phyloP scores from a whole-genome alignment of 768 basidiomycete genomes.

The Coprinopsis marcescibilis region DNA sequence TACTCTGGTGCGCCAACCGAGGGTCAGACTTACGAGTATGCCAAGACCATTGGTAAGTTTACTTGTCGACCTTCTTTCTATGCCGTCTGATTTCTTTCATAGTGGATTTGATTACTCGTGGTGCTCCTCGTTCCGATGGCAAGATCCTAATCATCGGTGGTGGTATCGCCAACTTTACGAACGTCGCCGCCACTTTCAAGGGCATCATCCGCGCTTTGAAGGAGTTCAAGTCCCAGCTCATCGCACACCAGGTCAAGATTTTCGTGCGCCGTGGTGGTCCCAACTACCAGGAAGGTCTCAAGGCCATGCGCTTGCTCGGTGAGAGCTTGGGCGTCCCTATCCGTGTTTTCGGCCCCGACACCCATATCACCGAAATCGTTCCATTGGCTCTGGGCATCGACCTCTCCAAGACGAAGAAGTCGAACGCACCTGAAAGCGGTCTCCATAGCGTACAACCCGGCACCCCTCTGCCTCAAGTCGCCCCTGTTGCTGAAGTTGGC shows the following conservation, averaged over 20 bases:
- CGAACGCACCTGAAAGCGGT: conserved; percentile 21
- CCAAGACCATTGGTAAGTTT: conserved; percentile 88
- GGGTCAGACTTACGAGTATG: conserved; percentile 98
- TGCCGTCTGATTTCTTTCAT: conserved; percentile 6
- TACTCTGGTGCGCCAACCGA: conserved; percentile 98
- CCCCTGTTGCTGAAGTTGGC: conserved; percentile 32
- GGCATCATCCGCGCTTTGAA: conserved; percentile 97
- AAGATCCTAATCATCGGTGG: conserved; percentile 99
- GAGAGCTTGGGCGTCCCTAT: conserved; percentile 98
- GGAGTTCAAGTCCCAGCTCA: conserved; percentile 83
- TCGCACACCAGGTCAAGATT: conserved; percentile 83
- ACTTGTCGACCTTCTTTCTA: neutral
- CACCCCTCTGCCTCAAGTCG: conserved; percentile 31
- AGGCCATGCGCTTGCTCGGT: conserved; percentile 96
- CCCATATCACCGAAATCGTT: conserved; percentile 97
- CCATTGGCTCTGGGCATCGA: conserved; percentile 94
- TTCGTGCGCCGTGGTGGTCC: conserved; percentile 98
- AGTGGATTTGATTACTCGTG: conserved; percentile 94
- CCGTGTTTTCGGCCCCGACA: conserved; percentile 95
- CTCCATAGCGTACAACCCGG: conserved; percentile 31
- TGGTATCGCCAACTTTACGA: conserved; percentile 99
- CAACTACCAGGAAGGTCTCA: conserved; percentile 97
- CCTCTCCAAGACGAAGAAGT: conserved; percentile 36
- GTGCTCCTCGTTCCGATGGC: conserved; percentile 75
- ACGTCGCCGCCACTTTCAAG: conserved; percentile 99